These are phyloP conservation scores for Flueggea neowawraea DNA, from an alignment of 441 rosid genomes.

Conservation along the genomic window DNA sequence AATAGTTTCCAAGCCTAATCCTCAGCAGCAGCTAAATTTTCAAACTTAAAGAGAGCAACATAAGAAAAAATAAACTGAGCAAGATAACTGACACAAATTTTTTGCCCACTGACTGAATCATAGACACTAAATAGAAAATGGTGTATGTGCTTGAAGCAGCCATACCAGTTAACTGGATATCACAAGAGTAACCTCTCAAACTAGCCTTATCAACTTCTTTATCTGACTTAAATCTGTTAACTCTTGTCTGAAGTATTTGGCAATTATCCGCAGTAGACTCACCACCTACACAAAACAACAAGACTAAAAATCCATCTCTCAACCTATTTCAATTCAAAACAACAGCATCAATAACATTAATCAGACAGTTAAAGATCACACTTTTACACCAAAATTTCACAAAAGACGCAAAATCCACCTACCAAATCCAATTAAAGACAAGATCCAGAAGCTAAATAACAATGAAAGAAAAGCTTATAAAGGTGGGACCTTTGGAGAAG, in stretches of 20 bases:
- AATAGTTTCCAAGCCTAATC: no score
- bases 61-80: neutral
- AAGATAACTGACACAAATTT: neutral
- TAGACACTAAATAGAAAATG: neutral
- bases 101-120: neutral
- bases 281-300: slow-evolving; percentile 51
- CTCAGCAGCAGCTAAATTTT: no score
- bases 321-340: no score
- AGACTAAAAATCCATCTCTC: no score
- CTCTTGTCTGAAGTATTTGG: slow-evolving; percentile 89
- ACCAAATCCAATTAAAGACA: slow-evolving; percentile 8
- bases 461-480: neutral
- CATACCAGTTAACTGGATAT: slow-evolving; percentile 61
- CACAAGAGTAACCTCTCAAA: slow-evolving; percentile 74
- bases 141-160: neutral
- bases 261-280: slow-evolving; percentile 72
- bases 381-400: no score
- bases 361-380: no score
- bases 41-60: no score
- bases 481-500: slow-evolving; percentile 61
- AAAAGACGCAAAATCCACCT: no score
- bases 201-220: slow-evolving; percentile 40
- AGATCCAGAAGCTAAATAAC: neutral
- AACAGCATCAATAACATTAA: no score
- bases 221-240: slow-evolving; percentile 71